Evolutionary conservation across 305 asterid species (phyloP).

Genomic region (Fraxinus sp.): DNA sequence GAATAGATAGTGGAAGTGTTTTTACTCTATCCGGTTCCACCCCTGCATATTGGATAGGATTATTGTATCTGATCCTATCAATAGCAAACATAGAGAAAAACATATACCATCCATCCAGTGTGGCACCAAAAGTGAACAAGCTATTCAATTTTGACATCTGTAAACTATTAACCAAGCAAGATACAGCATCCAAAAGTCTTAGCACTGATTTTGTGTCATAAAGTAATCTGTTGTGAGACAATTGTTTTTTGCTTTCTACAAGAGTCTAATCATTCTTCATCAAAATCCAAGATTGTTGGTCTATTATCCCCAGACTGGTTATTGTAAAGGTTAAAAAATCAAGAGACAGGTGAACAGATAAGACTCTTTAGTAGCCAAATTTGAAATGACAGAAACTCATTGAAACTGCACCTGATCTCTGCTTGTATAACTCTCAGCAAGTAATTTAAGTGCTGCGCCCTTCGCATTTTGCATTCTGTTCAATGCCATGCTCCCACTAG

Average conservation of each 20-base stretch:
- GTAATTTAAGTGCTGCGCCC: slow-evolving; percentile 96
- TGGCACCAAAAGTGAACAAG: neutral
- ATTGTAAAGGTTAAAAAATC: neutral
- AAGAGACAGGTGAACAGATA: neutral
- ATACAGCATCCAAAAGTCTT: neutral
- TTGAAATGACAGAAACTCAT: slow-evolving; percentile 16
- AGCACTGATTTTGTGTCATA: neutral
- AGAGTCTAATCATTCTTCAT: neutral
- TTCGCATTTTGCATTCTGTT: slow-evolving; percentile 99
- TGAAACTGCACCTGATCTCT: slow-evolving; percentile 85
- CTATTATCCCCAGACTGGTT: neutral
- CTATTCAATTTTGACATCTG: neutral
- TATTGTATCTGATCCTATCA: neutral
- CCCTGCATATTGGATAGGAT: neutral
- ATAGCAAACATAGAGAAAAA: neutral
- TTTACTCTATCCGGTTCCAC: neutral
- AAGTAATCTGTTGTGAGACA: neutral
- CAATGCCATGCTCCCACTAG: slow-evolving; percentile 99
- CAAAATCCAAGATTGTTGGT: neutral
- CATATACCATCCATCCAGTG: neutral
- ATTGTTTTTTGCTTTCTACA: neutral
- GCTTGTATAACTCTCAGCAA: slow-evolving; percentile 98
- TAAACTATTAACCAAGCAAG: neutral
- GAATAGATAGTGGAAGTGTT: neutral
- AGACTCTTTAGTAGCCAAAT: neutral